Evolutionary conservation across 1,139 yeast genomes (phyloP).

Genomic region (Diutina ranongensis): DNA sequence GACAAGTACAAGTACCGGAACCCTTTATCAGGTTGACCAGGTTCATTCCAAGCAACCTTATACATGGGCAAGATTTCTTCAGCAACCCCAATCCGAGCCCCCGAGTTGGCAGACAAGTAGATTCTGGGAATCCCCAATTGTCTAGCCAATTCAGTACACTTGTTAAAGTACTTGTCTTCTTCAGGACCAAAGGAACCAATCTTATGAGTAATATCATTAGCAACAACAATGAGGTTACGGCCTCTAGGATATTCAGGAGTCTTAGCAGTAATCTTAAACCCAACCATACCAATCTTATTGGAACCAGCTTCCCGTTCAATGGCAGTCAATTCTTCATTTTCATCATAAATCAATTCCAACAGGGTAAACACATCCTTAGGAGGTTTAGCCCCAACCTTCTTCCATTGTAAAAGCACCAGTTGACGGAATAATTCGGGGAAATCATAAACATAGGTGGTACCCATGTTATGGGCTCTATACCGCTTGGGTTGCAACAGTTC

Average conservation of each 20-base stretch:
- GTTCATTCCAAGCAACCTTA: slow-evolving; percentile 89
- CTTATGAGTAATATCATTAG: slow-evolving; percentile 93
- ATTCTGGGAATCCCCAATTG: slow-evolving; percentile 87
- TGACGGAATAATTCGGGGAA: slow-evolving; percentile 98
- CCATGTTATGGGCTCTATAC: slow-evolving; percentile 96
- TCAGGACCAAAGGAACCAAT: slow-evolving; percentile 99
- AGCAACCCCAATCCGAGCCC: slow-evolving; percentile 97
- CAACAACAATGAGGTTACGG: slow-evolving; percentile 83
- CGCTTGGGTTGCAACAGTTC: slow-evolving; percentile 98
- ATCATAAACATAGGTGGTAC: slow-evolving; percentile 94
- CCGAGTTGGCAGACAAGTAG: slow-evolving; percentile 94
- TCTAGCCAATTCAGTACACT: slow-evolving; percentile 88
- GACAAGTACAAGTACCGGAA: slow-evolving; percentile 80
- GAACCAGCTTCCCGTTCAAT: slow-evolving; percentile 95
- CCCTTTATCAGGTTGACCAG: slow-evolving; percentile 67
- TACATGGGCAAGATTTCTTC: slow-evolving; percentile 85
- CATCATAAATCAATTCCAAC: slow-evolving; percentile 75
- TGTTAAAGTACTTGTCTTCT: slow-evolving; percentile 84
- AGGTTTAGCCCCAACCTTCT: slow-evolving; percentile 40
- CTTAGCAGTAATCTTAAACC: slow-evolving; percentile 80
- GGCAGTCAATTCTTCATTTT: slow-evolving; percentile 69
- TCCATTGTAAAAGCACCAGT: slow-evolving; percentile 81
- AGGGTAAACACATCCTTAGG: slow-evolving; percentile 74
- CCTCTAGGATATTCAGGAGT: slow-evolving; percentile 98
- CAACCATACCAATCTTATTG: slow-evolving; percentile 94